Evolutionary conservation across 2,329 filamentous ascomycete genomes (phyloP), one percentile per base, ranked within the genome.

Genomic region (Falciphora oryzae): DNA sequence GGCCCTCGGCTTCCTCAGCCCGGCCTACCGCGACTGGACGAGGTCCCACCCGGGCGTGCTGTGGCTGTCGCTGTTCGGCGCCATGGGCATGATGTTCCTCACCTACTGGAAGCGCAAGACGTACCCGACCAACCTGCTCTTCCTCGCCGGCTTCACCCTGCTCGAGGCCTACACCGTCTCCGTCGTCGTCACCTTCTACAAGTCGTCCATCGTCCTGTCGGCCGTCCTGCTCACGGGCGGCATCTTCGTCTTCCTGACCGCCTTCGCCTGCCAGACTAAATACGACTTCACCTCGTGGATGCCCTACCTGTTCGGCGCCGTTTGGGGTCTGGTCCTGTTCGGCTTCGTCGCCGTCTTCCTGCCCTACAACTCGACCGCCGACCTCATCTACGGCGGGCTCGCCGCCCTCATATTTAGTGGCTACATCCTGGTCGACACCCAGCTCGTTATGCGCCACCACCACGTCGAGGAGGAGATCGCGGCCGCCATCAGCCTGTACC

Each of bases 241-340:
- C 63, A 91, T 93, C 73, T 93, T 94, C 73, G 81, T 92, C 71
- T 87, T 91, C 72, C 85, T 93, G 63, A 92, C 89, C 1, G 77
- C 93, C 59, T 98, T 99, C 76, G 95, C 95, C 62, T 97, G 93
- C 85, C 95, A 99, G 81, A 91, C 91, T 69, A 96, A 96, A 77
- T 99, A 99, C 75, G 95, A 99, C 81, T 99, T 99, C 76, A 98
- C 94, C 1, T 89, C 87, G 68, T 99, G 95, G 94, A 91, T 94
- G 82, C 94, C 95, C 25, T 98, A 97, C 75, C 86, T 98, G 4
- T 96, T 96, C 72, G 93, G 93, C 65, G 89, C 84, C 0, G 84
- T 99, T 25, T 98, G 95, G 95, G 89, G 91, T 8, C 79, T 97
- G 66, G 84, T 99, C 68, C 81, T 99, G 57, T 97, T 98, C 74